phyloP scores from a whole-genome alignment of 805 yeast species.

The Nakazawaea peltata region DNA sequence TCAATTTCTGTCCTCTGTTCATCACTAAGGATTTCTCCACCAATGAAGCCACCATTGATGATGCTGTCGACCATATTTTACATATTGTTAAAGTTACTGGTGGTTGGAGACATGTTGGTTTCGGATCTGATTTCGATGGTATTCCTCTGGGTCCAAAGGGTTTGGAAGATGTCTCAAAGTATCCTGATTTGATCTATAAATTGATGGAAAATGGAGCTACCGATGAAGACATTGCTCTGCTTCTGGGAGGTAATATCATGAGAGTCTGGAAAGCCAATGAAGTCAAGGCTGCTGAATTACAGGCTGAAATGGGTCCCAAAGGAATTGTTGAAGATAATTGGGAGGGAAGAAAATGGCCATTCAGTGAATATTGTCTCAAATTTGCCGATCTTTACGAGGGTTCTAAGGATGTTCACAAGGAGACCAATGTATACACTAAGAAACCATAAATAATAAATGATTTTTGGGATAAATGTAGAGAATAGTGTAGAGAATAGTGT shows the following conservation, averaged over 20 bases:
- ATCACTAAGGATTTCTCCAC: conserved; percentile 16
- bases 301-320: conserved; percentile 12
- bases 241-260: conserved; percentile 38
- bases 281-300: conserved; percentile 17
- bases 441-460: neutral
- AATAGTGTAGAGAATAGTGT: too few species aligned
- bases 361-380: conserved; percentile 23
- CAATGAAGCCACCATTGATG: conserved; percentile 30
- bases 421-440: conserved; percentile 1
- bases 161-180: conserved; percentile 47
- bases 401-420: conserved; percentile 3
- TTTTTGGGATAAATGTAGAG: too few species aligned
- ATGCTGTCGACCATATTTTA: conserved; percentile 36
- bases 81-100: conserved; percentile 36
- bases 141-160: conserved; percentile 40
- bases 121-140: conserved; percentile 49
- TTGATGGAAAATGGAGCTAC: conserved; percentile 28
- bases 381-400: conserved; percentile 33
- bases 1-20: conserved; percentile 37
- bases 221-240: conserved; percentile 32
- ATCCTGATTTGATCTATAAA: conserved; percentile 36
- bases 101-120: conserved; percentile 28
- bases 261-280: conserved; percentile 41
- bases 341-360: conserved; percentile 34
- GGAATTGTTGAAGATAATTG: conserved; percentile 30